Conservation (phyloP, 164 flowering plant genomes). For the Magnolia officinalis region DNA sequence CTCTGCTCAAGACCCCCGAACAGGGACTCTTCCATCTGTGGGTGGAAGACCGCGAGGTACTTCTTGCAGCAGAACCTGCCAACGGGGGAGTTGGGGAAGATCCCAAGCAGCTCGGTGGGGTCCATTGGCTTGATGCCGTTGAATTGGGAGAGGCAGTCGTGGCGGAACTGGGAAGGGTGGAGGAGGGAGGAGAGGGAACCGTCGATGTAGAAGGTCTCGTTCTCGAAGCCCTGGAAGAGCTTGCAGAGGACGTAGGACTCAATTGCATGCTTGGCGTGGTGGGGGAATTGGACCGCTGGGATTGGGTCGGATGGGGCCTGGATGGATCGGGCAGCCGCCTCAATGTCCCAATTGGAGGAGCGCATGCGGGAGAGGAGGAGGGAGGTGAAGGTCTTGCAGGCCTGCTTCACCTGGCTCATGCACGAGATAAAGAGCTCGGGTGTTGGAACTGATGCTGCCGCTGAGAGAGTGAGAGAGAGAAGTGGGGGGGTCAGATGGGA, state of each 20-base stretch:
- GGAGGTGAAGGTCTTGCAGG: slow-evolving; percentile 67
- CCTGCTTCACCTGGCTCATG: slow-evolving; percentile 62
- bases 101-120: slow-evolving; percentile 78
- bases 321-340: slow-evolving; percentile 81
- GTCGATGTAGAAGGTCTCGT: slow-evolving; percentile 93
- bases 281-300: slow-evolving; percentile 18
- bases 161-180: slow-evolving; percentile 73
- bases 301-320: slow-evolving; percentile 38
- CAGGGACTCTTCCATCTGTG: slow-evolving; percentile 92
- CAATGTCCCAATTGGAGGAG: slow-evolving; percentile 86
- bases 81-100: slow-evolving; percentile 66
- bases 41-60: slow-evolving; percentile 70
- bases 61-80: slow-evolving; percentile 79
- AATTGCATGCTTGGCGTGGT: slow-evolving; percentile 75
- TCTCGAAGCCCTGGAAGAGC: slow-evolving; percentile 86
- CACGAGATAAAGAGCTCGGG: slow-evolving; percentile 64
- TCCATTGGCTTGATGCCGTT: slow-evolving; percentile 87
- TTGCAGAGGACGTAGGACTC: slow-evolving; percentile 77
- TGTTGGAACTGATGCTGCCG: slow-evolving; percentile 46
- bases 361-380: slow-evolving; percentile 83
- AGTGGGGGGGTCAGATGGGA: background rate
- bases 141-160: slow-evolving; percentile 74
- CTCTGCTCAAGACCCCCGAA: slow-evolving; percentile 82
- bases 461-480: background rate
- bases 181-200: slow-evolving; percentile 83